Conservation (phyloP, 1,284 basidiomycete species). For the Ceratobasidium sp. region DNA sequence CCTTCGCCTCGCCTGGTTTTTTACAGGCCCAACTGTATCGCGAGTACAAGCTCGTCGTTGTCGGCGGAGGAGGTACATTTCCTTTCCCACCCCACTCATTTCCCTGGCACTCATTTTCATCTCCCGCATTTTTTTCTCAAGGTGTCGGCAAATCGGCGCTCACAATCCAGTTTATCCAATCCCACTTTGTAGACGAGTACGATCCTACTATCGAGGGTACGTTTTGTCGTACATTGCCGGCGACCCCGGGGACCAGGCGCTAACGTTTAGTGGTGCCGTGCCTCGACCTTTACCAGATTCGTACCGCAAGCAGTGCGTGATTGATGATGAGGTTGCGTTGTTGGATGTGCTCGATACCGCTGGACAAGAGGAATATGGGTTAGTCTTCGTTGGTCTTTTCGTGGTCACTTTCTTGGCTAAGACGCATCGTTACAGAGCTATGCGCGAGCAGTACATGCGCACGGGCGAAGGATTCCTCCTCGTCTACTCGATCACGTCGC, state of each 20-base stretch:
- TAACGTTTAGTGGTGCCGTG: too few relatives aligned
- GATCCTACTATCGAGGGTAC: constrained; percentile 96
- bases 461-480: constrained; percentile 98
- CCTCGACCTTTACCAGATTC: constrained; percentile 68
- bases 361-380: constrained; percentile 99
- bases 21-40: constrained; percentile 89
- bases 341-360: constrained; percentile 99
- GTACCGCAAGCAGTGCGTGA: constrained; percentile 94
- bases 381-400: constrained; percentile 53
- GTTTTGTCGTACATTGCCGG: constrained; percentile 40
- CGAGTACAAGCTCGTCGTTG: constrained; percentile 97
- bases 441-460: constrained; percentile 98
- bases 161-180: constrained; percentile 98
- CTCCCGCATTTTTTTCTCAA: constrained; percentile 52
- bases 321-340: constrained; percentile 97
- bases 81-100: neutral
- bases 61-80: constrained; percentile 92
- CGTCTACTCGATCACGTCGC: constrained; percentile 98
- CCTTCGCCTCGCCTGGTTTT: too few relatives aligned
- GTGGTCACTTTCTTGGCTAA: constrained; percentile 18
- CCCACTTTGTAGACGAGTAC: constrained; percentile 98
- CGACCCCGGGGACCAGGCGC: neutral
- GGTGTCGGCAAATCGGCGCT: constrained; percentile 97
- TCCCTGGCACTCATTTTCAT: neutral
- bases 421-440: constrained; percentile 68